A percentile compares a stretch with the other conserved stretches of the same genome.
These are phyloP conservation scores for Actinomucor elegans DNA, from an alignment of 371 early-diverging fungal genomes.

Conservation along the genomic window DNA sequence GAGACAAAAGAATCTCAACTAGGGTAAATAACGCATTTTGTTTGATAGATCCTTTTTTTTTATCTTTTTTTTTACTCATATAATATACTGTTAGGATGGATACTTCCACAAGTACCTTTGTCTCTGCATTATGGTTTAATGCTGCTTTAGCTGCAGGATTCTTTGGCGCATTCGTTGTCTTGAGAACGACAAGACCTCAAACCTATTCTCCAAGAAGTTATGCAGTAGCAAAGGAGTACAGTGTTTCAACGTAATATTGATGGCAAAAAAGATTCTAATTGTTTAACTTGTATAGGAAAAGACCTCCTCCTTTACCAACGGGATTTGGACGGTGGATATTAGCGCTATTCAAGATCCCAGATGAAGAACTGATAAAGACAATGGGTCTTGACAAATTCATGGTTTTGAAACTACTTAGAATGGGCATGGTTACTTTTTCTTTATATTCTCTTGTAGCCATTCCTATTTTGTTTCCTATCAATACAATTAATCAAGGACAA, in stretches of 20 bases:
- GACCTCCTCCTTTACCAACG: conserved; percentile 57
- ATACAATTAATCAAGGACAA: conserved; percentile 46
- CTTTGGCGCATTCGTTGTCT: conserved; percentile 58
- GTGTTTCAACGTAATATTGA: background rate
- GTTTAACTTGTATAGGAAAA: conserved; percentile 36
- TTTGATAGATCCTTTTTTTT: background rate
- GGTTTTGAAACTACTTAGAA: conserved; percentile 71
- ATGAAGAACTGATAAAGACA: conserved; percentile 56
- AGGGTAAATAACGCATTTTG: background rate
- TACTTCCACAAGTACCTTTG: conserved; percentile 57
- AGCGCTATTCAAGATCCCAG: conserved; percentile 53
- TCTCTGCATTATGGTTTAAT: conserved; percentile 70
- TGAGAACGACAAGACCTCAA: conserved; percentile 55
- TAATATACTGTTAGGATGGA: too few relatives aligned
- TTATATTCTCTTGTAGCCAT: conserved; percentile 59
- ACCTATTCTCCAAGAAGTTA: conserved; percentile 75
- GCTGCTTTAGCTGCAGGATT: conserved; percentile 53
- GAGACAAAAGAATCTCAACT: background rate
- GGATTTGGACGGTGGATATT: conserved; percentile 64
- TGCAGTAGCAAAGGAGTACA: conserved; percentile 63
- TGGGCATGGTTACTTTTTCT: conserved; percentile 56
- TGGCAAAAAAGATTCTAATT: background rate
- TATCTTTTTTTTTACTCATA: too few relatives aligned
- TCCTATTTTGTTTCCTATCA: conserved; percentile 70
- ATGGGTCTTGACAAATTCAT: conserved; percentile 80